Evolutionary conservation across 176 grass and related monocot genomes (phyloP).

Genomic region (Oryza glaberrima): DNA sequence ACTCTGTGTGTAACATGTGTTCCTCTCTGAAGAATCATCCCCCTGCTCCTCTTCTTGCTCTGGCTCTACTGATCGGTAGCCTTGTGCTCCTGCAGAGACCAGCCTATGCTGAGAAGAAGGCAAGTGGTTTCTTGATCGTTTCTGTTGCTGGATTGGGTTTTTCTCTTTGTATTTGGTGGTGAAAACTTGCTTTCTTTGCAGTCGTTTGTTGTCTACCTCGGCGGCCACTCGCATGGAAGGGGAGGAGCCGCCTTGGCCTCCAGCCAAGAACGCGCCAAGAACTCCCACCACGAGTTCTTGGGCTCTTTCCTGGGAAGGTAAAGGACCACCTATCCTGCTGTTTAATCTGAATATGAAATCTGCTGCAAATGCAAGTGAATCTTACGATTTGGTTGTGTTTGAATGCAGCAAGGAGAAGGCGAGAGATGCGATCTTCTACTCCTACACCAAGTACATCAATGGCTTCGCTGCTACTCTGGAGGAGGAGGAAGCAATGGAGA

Average conservation of each 20-base stretch:
- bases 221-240: slow-evolving; percentile 60
- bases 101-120: slow-evolving; percentile 46
- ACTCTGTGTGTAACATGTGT: slow-evolving; percentile 21
- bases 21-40: slow-evolving; percentile 11
- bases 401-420: slow-evolving; percentile 67
- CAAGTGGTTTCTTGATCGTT: slow-evolving; percentile 1
- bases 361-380: not conserved
- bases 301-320: slow-evolving; percentile 70
- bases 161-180: not conserved
- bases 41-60: not conserved
- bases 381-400: not conserved
- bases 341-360: not conserved
- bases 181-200: slow-evolving; percentile 38
- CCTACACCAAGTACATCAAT: slow-evolving; percentile 88
- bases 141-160: not conserved
- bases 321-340: not conserved
- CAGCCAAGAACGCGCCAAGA: slow-evolving; percentile 42
- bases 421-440: slow-evolving; percentile 84
- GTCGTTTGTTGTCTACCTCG: slow-evolving; percentile 86
- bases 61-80: slow-evolving; percentile 14
- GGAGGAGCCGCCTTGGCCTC: slow-evolving; percentile 46
- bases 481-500: slow-evolving; percentile 55
- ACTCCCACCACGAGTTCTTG: slow-evolving; percentile 69
- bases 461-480: slow-evolving; percentile 86
- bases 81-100: slow-evolving; percentile 41